phyloP scores from a whole-genome alignment of 2,329 filamentous ascomycete genomes.

The Cercospora beticola region DNA sequence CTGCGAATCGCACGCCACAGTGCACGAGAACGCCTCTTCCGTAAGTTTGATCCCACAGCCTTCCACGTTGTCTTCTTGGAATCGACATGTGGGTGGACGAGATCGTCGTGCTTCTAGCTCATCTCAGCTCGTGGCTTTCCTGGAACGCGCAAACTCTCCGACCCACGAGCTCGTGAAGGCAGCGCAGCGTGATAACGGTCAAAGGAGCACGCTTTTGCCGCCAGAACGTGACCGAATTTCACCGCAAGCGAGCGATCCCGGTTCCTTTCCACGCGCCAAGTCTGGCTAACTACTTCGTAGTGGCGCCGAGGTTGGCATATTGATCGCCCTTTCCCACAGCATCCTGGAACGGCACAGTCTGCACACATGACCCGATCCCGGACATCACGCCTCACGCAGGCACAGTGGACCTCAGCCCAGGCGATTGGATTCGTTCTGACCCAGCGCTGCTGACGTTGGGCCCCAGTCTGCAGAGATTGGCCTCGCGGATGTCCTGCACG shows the following conservation, averaged over 20 bases:
- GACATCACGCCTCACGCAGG: constrained; percentile 1
- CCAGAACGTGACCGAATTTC: constrained; percentile 2
- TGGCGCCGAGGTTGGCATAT: constrained; percentile 10
- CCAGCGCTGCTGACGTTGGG: neutral
- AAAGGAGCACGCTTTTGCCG: neutral
- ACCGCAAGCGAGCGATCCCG: constrained; percentile 7
- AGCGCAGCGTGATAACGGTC: neutral
- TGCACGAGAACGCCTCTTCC: constrained; percentile 6
- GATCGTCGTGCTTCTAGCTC: constrained; percentile 6
- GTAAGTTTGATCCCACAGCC: constrained; percentile 9
- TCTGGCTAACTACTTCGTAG: neutral
- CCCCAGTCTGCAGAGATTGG: constrained; percentile 6
- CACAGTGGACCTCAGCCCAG: constrained; percentile 16
- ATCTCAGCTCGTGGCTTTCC: constrained; percentile 8
- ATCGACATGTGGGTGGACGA: constrained; percentile 6
- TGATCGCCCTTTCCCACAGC: neutral
- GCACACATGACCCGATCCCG: constrained; percentile 8
- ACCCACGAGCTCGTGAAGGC: neutral
- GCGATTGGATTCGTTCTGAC: constrained; percentile 7
- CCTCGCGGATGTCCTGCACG: constrained; percentile 1
- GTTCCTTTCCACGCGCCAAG: neutral
- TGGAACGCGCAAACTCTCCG: constrained; percentile 6
- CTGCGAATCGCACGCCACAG: constrained; percentile 4
- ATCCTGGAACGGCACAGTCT: neutral
- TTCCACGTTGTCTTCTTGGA: constrained; percentile 14